phyloP scores from a whole-genome alignment of 1,284 basidiomycete species.

The Xerocomus cyaneibrunnescens region DNA sequence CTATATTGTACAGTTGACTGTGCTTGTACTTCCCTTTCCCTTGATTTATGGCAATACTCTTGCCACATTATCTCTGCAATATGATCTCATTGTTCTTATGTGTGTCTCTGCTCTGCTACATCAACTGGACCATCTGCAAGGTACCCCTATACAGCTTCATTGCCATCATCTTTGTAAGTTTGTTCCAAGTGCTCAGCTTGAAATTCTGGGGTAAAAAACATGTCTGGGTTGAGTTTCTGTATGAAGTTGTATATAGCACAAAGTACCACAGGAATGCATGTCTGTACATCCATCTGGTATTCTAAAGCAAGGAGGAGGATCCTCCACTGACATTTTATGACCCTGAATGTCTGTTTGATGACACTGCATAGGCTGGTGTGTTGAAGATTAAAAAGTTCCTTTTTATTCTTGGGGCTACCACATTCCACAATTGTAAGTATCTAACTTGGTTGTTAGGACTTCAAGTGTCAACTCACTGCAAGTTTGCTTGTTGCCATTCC shows the following conservation, averaged over 20 bases:
- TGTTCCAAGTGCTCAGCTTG: not conserved
- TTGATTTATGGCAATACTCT: not conserved
- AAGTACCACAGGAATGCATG: not conserved
- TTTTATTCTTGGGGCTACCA: not conserved
- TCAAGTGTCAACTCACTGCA: not conserved
- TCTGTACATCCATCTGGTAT: not conserved
- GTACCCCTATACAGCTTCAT: not conserved
- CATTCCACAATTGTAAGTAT: not conserved
- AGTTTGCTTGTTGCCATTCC: not conserved
- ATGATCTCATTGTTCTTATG: constrained; percentile 3
- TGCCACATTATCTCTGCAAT: constrained; percentile 21
- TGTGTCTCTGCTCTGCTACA: not conserved
- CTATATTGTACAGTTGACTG: not conserved
- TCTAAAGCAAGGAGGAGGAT: not conserved
- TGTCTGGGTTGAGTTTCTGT: not conserved
- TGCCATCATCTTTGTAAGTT: too few relatives aligned
- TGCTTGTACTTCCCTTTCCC: not conserved
- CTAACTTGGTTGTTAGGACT: not conserved
- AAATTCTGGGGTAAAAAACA: not conserved
- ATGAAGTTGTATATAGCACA: not conserved
- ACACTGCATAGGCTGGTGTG: not conserved
- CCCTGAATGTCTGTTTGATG: not conserved
- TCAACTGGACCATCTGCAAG: constrained; percentile 1
- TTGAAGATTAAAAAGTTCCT: not conserved
- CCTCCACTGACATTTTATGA: not conserved